Evolutionary conservation across 805 yeast species (phyloP).

Genomic region (Zygotorulaspora florentina): DNA sequence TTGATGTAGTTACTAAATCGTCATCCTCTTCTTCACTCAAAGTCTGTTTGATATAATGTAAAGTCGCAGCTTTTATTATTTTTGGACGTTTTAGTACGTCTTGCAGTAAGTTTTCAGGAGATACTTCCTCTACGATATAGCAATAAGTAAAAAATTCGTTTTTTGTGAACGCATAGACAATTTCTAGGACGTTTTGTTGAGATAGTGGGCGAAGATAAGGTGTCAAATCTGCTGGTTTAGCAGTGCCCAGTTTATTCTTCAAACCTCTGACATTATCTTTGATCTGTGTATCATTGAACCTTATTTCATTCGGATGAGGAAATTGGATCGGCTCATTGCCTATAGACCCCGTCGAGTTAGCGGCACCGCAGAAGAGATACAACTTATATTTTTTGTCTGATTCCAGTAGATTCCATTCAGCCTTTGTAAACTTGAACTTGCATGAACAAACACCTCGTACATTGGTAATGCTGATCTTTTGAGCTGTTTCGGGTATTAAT

Average conservation of each 20-base stretch:
- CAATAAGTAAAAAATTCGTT: constrained; percentile 49
- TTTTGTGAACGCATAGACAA: constrained; percentile 56
- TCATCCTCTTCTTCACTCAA: constrained; percentile 56
- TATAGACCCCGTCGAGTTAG: constrained; percentile 22
- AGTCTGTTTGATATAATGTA: constrained; percentile 41
- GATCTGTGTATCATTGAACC: constrained; percentile 49
- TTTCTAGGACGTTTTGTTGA: constrained; percentile 42
- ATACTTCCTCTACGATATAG: constrained; percentile 51
- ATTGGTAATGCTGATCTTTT: constrained; percentile 32
- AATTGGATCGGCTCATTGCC: constrained; percentile 72
- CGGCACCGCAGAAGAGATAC: constrained; percentile 53
- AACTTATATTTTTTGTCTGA: constrained; percentile 36
- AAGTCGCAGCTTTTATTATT: constrained; percentile 49
- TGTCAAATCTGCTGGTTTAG: constrained; percentile 78
- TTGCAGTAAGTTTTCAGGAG: constrained; percentile 40
- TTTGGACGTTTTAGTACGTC: constrained; percentile 45
- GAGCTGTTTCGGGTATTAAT: constrained; percentile 46
- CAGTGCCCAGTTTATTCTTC: constrained; percentile 71
- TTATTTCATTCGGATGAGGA: constrained; percentile 69
- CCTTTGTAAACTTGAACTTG: constrained; percentile 41
- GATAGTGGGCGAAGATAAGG: constrained; percentile 36
- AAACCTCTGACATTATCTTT: constrained; percentile 65
- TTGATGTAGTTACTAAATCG: constrained; percentile 62
- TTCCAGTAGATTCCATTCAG: constrained; percentile 40
- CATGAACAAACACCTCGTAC: constrained; percentile 44